These are phyloP conservation scores for Calophaca sinica DNA, from an alignment of 306 rosid genomes.

Conservation along the genomic window DNA sequence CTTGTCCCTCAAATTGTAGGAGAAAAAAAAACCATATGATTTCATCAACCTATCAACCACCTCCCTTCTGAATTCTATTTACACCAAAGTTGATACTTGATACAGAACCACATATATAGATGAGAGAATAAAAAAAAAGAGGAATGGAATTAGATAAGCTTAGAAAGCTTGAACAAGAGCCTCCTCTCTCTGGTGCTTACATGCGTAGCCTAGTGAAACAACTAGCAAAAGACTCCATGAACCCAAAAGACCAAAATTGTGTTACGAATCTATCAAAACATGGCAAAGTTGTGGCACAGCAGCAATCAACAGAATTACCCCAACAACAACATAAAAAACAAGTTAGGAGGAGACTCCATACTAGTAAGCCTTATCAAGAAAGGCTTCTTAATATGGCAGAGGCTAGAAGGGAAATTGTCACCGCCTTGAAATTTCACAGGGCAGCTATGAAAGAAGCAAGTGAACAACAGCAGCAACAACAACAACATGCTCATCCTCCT, in stretches of 20 bases:
- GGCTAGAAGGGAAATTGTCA: constrained; percentile 89
- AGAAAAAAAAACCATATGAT: constrained; percentile 63
- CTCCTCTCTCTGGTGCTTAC: constrained; percentile 70
- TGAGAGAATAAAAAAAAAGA: constrained; percentile 50
- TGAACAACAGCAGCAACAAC: constrained; percentile 64
- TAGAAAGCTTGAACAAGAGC: constrained; percentile 53
- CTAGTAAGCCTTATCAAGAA: constrained; percentile 77
- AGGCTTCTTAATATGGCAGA: constrained; percentile 90
- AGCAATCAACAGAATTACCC: constrained; percentile 49
- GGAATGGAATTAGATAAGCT: constrained; percentile 62
- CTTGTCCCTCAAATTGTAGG: constrained; percentile 61
- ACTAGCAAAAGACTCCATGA: constrained; percentile 58
- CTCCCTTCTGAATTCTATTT: constrained; percentile 49
- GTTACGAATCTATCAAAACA: background rate
- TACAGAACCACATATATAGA: constrained; percentile 37
- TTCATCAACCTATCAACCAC: constrained; percentile 52
- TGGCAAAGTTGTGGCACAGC: constrained; percentile 9
- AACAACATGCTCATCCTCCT: constrained; percentile 50
- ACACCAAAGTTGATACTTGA: constrained; percentile 36
- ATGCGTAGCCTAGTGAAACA: constrained; percentile 82
- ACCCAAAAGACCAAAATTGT: constrained; percentile 48
- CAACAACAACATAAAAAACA: constrained; percentile 67
- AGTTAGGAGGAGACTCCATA: constrained; percentile 80
- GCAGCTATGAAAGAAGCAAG: constrained; percentile 85
- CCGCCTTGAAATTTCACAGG: constrained; percentile 90